A percentile compares a stretch with the other conserved stretches of the same genome.
These are phyloP conservation scores for Apostasia shenzhenica DNA, from an alignment of 106 monocot genomes.

Conservation along the genomic window DNA sequence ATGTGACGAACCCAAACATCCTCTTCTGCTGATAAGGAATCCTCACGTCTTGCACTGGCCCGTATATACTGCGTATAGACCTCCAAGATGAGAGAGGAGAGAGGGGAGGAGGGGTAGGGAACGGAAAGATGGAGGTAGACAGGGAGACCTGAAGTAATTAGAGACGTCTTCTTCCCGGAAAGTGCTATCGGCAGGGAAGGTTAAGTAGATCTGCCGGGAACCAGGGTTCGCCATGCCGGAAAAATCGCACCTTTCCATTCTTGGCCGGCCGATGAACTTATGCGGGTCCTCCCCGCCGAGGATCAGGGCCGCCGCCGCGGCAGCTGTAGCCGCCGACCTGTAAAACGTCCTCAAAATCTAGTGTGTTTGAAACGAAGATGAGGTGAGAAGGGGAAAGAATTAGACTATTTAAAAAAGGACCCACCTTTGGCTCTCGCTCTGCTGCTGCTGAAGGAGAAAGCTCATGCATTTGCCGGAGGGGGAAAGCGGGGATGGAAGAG, in stretches of 20 bases:
- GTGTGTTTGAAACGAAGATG: neutral
- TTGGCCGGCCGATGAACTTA: conserved; percentile 55
- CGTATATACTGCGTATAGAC: conserved; percentile 58
- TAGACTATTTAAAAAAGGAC: neutral
- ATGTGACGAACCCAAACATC: conserved; percentile 96
- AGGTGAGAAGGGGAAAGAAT: neutral
- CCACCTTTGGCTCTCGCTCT: conserved; percentile 58
- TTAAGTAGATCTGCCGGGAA: conserved; percentile 90
- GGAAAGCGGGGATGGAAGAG: conserved; percentile 35
- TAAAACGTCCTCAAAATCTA: neutral
- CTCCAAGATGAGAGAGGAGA: neutral
- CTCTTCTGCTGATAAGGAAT: conserved; percentile 94
- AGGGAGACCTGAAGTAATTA: conserved; percentile 76
- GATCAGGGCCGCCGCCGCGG: conserved; percentile 47
- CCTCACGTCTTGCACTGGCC: conserved; percentile 93
- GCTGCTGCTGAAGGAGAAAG: conserved; percentile 30
- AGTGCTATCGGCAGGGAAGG: conserved; percentile 90
- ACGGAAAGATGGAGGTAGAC: neutral
- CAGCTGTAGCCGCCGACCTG: conserved; percentile 28
- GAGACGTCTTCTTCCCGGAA: conserved; percentile 94
- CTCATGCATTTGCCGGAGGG: conserved; percentile 26
- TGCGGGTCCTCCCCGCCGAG: conserved; percentile 50
- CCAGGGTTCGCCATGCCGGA: conserved; percentile 54
- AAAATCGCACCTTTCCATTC: conserved; percentile 57
- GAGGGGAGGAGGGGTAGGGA: neutral